A percentile compares a stretch with the other conserved stretches of the same genome.
These are phyloP conservation scores for Protomyces gravidus DNA, from an alignment of 1,139 yeast species.

Conservation along the genomic window DNA sequence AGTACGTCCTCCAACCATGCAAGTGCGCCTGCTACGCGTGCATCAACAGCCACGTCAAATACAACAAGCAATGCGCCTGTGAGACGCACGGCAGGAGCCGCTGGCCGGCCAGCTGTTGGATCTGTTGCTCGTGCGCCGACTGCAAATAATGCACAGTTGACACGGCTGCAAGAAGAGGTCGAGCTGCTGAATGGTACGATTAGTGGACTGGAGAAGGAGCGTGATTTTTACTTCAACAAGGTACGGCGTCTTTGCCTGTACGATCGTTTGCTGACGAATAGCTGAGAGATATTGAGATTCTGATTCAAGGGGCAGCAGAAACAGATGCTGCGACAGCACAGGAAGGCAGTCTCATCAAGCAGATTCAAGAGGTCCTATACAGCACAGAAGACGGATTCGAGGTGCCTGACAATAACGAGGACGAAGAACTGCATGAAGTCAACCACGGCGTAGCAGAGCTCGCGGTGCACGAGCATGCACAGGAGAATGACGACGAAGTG, in stretches of 20 bases:
- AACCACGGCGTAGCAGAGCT: constrained; percentile 11
- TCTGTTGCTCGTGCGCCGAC: constrained; percentile 20
- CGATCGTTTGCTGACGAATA: neutral
- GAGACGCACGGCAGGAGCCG: constrained; percentile 14
- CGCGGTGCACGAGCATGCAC: constrained; percentile 1
- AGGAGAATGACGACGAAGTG: constrained; percentile 20
- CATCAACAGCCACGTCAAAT: neutral
- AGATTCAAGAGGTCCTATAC: constrained; percentile 70
- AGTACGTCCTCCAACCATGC: constrained; percentile 1
- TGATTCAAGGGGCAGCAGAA: constrained; percentile 62
- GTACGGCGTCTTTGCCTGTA: neutral
- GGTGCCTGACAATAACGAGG: constrained; percentile 37
- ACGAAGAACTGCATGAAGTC: constrained; percentile 33
- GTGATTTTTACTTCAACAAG: constrained; percentile 86
- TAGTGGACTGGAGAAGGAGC: constrained; percentile 52
- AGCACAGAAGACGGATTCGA: constrained; percentile 55
- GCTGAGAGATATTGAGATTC: constrained; percentile 77
- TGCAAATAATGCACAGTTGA: constrained; percentile 11
- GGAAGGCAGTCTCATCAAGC: constrained; percentile 48
- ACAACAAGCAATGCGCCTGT: constrained; percentile 2
- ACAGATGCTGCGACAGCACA: constrained; percentile 43
- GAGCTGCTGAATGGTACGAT: constrained; percentile 36
- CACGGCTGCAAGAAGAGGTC: constrained; percentile 33
- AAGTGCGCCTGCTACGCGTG: neutral
- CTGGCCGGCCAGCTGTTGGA: constrained; percentile 8